Evolutionary conservation across 495 filamentous ascomycete genomes (phyloP).

Genomic region (Aspergillus wentii): DNA sequence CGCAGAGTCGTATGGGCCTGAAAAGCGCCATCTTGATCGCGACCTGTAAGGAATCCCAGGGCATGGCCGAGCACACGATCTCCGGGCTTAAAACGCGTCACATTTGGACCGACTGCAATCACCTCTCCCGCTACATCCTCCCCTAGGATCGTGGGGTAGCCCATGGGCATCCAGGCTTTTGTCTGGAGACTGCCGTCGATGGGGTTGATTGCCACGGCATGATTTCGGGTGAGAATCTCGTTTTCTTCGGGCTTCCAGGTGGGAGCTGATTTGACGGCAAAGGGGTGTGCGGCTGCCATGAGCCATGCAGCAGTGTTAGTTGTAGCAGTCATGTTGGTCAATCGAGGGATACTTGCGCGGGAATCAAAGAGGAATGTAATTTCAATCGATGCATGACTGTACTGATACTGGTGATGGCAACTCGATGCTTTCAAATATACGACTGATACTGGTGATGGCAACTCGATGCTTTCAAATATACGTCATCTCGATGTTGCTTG

Average conservation of each 20-base stretch:
- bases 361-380: too few relatives aligned
- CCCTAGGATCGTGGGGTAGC: conserved; percentile 32
- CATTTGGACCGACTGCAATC: conserved; percentile 22
- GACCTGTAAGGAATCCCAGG: conserved; percentile 8
- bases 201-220: conserved; percentile 39
- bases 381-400: too few relatives aligned
- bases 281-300: conserved; percentile 19
- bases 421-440: too few relatives aligned
- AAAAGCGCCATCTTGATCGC: conserved; percentile 20
- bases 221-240: conserved; percentile 32
- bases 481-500: too few relatives aligned
- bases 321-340: not conserved
- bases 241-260: conserved; percentile 22
- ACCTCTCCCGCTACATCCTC: conserved; percentile 40
- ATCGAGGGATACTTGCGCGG: too few relatives aligned
- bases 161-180: conserved; percentile 4
- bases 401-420: too few relatives aligned
- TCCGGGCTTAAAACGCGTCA: conserved; percentile 22
- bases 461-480: too few relatives aligned
- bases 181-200: conserved; percentile 26
- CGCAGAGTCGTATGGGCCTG: conserved; percentile 22
- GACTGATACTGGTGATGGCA: too few relatives aligned
- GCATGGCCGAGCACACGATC: conserved; percentile 23
- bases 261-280: conserved; percentile 30
- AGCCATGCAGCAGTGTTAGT: conserved; percentile 35